Evolutionary conservation across 2,329 filamentous ascomycete species (phyloP).

Genomic region (Calonectria crousiana): DNA sequence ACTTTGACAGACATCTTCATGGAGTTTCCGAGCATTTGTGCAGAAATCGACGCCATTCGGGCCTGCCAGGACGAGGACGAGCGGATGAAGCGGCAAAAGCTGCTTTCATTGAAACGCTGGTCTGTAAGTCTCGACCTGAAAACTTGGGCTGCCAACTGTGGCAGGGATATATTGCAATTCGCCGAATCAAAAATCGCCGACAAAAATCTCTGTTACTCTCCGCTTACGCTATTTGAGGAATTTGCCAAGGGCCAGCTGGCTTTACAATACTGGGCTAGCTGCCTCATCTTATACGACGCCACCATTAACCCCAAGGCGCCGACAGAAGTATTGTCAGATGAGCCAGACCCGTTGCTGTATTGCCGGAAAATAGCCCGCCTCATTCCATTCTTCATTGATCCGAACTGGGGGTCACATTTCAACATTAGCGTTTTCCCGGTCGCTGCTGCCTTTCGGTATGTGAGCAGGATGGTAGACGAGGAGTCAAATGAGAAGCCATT

Average conservation of each 20-base stretch:
- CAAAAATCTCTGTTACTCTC: background rate
- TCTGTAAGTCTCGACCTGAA: background rate
- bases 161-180: background rate
- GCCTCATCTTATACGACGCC: background rate
- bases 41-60: background rate
- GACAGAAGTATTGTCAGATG: too few relatives aligned
- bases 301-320: background rate
- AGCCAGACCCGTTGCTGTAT: background rate
- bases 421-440: background rate
- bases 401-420: background rate
- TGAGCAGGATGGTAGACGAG: background rate
- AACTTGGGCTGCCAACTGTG: background rate
- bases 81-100: background rate
- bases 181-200: background rate
- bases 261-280: background rate
- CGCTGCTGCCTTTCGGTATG: background rate
- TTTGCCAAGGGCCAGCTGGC: background rate
- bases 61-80: background rate
- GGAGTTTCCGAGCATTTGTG: background rate
- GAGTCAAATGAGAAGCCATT: background rate
- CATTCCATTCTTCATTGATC: background rate
- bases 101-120: background rate
- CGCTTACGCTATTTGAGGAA: background rate
- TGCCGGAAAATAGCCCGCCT: background rate
- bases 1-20: background rate